Evolutionary conservation across 805 yeast genomes (phyloP).

Genomic region (Kodamaea jinghongensis): DNA sequence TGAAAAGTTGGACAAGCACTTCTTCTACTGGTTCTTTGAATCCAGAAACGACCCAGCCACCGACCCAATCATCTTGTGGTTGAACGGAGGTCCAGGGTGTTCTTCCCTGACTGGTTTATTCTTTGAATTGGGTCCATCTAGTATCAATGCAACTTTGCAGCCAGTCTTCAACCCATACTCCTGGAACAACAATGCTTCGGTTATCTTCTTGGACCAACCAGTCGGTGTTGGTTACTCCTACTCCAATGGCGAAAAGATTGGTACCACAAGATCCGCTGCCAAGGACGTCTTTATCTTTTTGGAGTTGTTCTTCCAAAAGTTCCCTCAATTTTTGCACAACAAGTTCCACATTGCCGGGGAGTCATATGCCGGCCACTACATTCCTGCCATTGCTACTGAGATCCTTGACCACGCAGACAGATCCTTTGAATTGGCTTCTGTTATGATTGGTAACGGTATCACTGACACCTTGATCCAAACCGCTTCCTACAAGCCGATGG

Average conservation of each 20-base stretch:
- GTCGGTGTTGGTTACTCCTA: slow-evolving; percentile 26
- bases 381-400: slow-evolving; percentile 23
- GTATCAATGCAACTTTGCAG: slow-evolving; percentile 20
- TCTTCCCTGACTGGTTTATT: slow-evolving; percentile 28
- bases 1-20: slow-evolving; percentile 28
- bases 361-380: slow-evolving; percentile 26
- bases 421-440: slow-evolving; percentile 32
- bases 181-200: slow-evolving; percentile 30
- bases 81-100: slow-evolving; percentile 35
- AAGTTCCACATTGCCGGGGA: slow-evolving; percentile 28
- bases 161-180: slow-evolving; percentile 27
- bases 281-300: slow-evolving; percentile 21
- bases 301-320: slow-evolving; percentile 25
- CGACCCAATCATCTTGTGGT: slow-evolving; percentile 34
- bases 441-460: slow-evolving; percentile 45
- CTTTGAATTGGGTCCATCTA: slow-evolving; percentile 31
- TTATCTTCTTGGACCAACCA: slow-evolving; percentile 27
- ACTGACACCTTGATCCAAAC: slow-evolving; percentile 43
- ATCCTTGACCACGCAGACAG: slow-evolving; percentile 22
- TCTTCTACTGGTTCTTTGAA: slow-evolving; percentile 33
- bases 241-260: slow-evolving; percentile 17
- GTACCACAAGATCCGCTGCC: slow-evolving; percentile 19
- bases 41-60: slow-evolving; percentile 31
- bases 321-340: slow-evolving; percentile 18
- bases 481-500: slow-evolving; percentile 43